These are phyloP conservation scores for Corinectria fuckeliana DNA, from an alignment of 2,329 filamentous ascomycete species.

Conservation along the genomic window DNA sequence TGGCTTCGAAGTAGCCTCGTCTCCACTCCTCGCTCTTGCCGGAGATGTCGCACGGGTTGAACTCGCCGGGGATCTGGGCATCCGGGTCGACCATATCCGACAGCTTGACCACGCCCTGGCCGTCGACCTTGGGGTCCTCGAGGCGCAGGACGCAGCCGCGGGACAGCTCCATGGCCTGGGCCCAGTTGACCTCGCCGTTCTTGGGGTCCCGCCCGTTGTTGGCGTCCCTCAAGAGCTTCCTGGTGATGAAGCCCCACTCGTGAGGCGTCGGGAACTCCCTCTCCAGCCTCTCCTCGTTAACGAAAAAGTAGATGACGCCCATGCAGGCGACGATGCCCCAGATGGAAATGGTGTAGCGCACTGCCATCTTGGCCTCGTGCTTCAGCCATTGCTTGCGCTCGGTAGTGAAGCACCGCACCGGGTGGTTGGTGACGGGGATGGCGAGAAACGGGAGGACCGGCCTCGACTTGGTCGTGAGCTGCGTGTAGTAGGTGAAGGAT, in stretches of 20 bases:
- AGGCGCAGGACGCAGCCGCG: conserved; percentile 67
- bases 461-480: conserved; percentile 41
- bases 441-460: conserved; percentile 57
- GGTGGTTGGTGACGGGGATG: conserved; percentile 54
- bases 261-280: conserved; percentile 78
- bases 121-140: conserved; percentile 73
- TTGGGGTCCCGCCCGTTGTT: conserved; percentile 63
- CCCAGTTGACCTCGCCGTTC: conserved; percentile 68
- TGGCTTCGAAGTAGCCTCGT: conserved; percentile 80
- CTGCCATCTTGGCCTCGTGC: conserved; percentile 71
- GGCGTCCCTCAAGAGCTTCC: conserved; percentile 71
- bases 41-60: conserved; percentile 71
- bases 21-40: conserved; percentile 84
- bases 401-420: conserved; percentile 78
- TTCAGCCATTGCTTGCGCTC: conserved; percentile 74
- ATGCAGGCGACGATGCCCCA: conserved; percentile 69
- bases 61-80: conserved; percentile 72
- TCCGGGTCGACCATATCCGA: conserved; percentile 65
- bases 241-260: conserved; percentile 78
- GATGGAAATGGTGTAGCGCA: conserved; percentile 70
- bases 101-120: conserved; percentile 66
- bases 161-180: conserved; percentile 66
- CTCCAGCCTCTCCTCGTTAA: conserved; percentile 79
- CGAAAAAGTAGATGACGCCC: conserved; percentile 66
- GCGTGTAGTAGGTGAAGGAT: conserved; percentile 38